Evolutionary conservation across 495 filamentous ascomycete species (phyloP), one percentile per base, ranked within the genome.

Genomic region (Xylaria grammica): DNA sequence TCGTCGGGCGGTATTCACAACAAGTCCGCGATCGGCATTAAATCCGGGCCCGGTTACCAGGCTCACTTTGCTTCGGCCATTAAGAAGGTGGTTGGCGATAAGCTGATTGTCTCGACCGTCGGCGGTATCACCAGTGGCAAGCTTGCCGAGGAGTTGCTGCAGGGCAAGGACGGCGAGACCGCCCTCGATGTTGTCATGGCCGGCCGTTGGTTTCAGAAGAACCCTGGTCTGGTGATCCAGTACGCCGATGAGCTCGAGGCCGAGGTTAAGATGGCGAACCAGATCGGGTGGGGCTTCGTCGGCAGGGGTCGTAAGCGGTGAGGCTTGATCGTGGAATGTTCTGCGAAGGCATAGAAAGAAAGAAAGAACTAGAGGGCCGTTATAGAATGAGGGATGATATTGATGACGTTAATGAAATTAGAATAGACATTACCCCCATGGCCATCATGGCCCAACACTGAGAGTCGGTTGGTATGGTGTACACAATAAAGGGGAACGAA

Each of bases 121-220:
- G 88, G 89, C 4, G 78, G 78, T 61, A 88, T 92, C 65, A 84
- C 79, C 36, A 80, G 74, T 13, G 89, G 80, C 0, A 69, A 78
- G 36, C 74, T 85, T 66, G 88, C 88, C 4, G 80, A 89, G 40
- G 63, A 78, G 38, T 34, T 77, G 27, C 66, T 90, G 19, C 79
- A 85, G 57, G 81, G 84, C 17, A 76, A 48, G 19, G 26, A 24
- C 17, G 60, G 42, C 13, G 72, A 74, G 15, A 54, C 62, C 38
- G 65, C 69, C 22, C 63, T 90, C 38, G 89, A 91, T 71, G 72
- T 87, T 26, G 81, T 84, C 4, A 73, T 88, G 13, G 83, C 84
- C 7, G 90, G 87, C 1, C 75, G 90, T 9, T 79, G 76, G 58
- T 92, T 91, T 73, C 87, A 87, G 72, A 89, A 88, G 77, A 86